Evolutionary conservation across 2,329 filamentous ascomycete genomes (phyloP).

Genomic region (Colletotrichum nymphaeae): DNA sequence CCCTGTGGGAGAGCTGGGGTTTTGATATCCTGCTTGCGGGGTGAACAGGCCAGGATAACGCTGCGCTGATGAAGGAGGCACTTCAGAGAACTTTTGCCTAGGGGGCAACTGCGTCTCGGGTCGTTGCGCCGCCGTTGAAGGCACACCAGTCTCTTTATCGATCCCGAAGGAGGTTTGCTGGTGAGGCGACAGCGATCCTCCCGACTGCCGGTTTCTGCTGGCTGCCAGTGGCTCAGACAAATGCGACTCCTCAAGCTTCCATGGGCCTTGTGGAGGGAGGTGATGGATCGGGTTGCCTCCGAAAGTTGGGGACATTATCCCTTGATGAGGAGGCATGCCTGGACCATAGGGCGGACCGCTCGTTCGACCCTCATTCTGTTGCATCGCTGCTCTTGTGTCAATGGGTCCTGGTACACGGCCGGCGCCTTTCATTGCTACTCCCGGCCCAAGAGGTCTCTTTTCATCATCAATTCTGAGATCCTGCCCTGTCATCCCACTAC

Average conservation of each 20-base stretch:
- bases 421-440: conserved; percentile 17
- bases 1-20: conserved; percentile 33
- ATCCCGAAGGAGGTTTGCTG: conserved; percentile 54
- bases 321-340: conserved; percentile 28
- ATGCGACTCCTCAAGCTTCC: conserved; percentile 67
- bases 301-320: conserved; percentile 21
- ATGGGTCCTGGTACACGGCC: conserved; percentile 9
- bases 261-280: conserved; percentile 57
- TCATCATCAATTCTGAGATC: conserved; percentile 27
- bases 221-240: conserved; percentile 57
- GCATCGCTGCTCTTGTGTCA: conserved; percentile 7
- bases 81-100: conserved; percentile 47
- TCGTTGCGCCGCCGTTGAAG: conserved; percentile 32
- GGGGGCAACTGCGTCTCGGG: conserved; percentile 36
- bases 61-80: conserved; percentile 63
- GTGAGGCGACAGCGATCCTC: conserved; percentile 41
- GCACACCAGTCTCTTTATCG: conserved; percentile 63
- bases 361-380: conserved; percentile 36
- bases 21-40: conserved; percentile 31
- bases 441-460: conserved; percentile 21
- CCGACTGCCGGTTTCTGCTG: conserved; percentile 31
- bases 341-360: conserved; percentile 37
- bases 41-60: conserved; percentile 61
- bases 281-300: conserved; percentile 51
- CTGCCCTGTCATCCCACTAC: conserved; percentile 11